phyloP scores from a whole-genome alignment of 2,329 filamentous ascomycete species.

The Ophiostoma fasciatum region DNA sequence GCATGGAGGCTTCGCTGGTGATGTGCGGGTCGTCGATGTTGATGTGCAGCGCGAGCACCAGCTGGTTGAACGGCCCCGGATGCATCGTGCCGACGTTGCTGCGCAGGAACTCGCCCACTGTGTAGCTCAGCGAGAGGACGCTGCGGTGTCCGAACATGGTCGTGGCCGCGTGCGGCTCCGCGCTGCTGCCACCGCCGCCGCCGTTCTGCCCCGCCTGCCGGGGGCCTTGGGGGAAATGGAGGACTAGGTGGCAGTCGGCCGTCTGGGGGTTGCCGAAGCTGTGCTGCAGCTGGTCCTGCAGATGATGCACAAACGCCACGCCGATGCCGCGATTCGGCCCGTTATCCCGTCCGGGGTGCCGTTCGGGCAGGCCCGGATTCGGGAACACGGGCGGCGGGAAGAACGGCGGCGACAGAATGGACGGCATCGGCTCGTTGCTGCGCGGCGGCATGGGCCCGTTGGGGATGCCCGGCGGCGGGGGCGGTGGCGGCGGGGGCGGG shows the following conservation, averaged over 20 bases:
- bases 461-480: too few relatives aligned
- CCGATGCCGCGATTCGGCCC: conserved; percentile 1
- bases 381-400: conserved; percentile 4
- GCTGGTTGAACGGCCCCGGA: conserved; percentile 6
- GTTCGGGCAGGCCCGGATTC: background rate
- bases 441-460: conserved; percentile 5
- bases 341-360: background rate
- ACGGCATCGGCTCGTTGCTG: conserved; percentile 1
- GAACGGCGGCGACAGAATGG: conserved; percentile 6
- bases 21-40: conserved; percentile 9
- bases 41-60: conserved; percentile 4
- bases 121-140: conserved; percentile 11
- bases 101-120: conserved; percentile 7
- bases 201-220: background rate
- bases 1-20: conserved; percentile 4
- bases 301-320: conserved; percentile 6
- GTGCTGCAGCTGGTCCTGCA: conserved; percentile 7
- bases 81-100: conserved; percentile 3
- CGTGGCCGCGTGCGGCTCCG: background rate
- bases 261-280: conserved; percentile 7
- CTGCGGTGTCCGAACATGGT: conserved; percentile 11
- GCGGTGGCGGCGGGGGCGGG: too few relatives aligned
- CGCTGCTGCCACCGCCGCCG: background rate
- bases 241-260: conserved; percentile 10
- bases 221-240: conserved; percentile 6